Conservation (phyloP, 371 early-diverging fungal genomes). For the Haplosporangium sp. region DNA sequence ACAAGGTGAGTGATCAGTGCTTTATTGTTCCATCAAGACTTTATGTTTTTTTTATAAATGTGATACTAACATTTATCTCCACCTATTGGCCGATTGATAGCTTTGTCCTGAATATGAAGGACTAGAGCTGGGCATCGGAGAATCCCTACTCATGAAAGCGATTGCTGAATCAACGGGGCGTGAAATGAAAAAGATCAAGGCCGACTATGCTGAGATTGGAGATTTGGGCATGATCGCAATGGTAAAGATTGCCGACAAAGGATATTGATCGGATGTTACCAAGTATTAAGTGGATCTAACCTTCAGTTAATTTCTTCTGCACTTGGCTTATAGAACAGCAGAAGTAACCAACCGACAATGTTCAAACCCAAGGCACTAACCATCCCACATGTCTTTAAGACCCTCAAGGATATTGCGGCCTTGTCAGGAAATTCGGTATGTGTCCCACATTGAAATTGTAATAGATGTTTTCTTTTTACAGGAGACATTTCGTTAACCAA, state of each 20-base stretch:
- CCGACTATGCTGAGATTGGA: conserved; percentile 81
- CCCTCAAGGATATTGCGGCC: conserved; percentile 88
- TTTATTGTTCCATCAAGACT: no score
- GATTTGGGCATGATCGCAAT: conserved; percentile 95
- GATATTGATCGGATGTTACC: not conserved
- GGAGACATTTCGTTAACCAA: not conserved
- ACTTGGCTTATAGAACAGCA: conserved; percentile 66
- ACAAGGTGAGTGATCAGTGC: conserved; percentile 68
- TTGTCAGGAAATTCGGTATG: conserved; percentile 82
- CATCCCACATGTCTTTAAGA: conserved; percentile 85
- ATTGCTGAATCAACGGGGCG: conserved; percentile 92
- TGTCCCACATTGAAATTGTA: not conserved
- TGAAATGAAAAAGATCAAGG: conserved; percentile 79
- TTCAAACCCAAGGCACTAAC: conserved; percentile 85
- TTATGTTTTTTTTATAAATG: no score
- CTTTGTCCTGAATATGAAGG: conserved; percentile 96
- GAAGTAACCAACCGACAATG: conserved; percentile 80
- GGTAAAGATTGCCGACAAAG: conserved; percentile 50
- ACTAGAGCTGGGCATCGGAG: conserved; percentile 97
- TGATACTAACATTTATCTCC: no score
- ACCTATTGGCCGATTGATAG: conserved; percentile 49
- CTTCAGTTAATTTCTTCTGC: not conserved
- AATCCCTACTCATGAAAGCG: conserved; percentile 93
- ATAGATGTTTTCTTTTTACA: no score
- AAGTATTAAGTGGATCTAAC: no score